Evolutionary conservation across 140 eudicot species (phyloP).

Genomic region (Stevia rebaudiana): DNA sequence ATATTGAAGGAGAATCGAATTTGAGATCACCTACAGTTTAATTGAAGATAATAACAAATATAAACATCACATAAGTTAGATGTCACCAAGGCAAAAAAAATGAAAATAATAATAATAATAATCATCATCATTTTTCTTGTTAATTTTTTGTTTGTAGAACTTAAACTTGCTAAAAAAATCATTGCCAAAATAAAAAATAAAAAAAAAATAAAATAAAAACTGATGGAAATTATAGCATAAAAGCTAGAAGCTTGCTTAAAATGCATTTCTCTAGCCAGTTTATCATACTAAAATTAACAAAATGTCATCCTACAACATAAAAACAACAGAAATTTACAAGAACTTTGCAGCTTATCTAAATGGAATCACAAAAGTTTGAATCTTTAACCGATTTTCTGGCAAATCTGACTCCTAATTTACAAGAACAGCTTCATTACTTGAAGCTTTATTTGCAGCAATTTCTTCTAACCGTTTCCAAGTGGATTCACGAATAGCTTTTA

Average conservation of each 20-base stretch:
- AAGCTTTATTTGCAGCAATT: conserved; percentile 45
- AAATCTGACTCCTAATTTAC: conserved; percentile 33
- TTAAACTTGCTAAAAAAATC: not conserved
- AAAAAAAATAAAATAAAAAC: too few species aligned
- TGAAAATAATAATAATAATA: too few species aligned
- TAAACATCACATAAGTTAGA: too few species aligned
- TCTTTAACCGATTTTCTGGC: not conserved
- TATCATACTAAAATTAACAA: conserved; percentile 23
- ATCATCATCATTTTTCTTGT: too few species aligned
- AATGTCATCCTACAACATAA: conserved; percentile 31
- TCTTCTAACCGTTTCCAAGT: conserved; percentile 82
- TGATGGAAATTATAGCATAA: not conserved
- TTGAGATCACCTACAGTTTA: too few species aligned
- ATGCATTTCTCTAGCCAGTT: conserved; percentile 30
- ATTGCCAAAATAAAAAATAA: not conserved
- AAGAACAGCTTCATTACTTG: conserved; percentile 59
- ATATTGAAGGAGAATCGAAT: too few species aligned
- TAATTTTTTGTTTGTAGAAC: not conserved
- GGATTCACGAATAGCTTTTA: conserved; percentile 55
- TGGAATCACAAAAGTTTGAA: conserved; percentile 25
- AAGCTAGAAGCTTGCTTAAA: conserved; percentile 15
- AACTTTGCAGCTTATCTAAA: conserved; percentile 23
- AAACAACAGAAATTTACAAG: conserved; percentile 29
- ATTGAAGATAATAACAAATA: too few species aligned
- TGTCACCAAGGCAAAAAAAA: too few species aligned